These are phyloP conservation scores for Picea glauca DNA, from an alignment of 75 land plant genomes.

Conservation along the genomic window DNA sequence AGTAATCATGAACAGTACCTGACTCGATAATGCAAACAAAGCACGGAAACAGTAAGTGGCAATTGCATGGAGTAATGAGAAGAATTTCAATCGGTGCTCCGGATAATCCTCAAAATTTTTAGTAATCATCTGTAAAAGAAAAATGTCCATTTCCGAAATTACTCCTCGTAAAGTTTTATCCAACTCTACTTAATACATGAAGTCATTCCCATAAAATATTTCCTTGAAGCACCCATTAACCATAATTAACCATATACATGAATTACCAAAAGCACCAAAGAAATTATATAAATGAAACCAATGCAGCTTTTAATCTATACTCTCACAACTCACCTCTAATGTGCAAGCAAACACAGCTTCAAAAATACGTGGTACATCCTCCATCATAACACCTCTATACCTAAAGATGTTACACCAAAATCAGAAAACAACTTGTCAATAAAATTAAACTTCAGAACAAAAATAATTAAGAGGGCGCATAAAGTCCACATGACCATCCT, in stretches of 20 bases:
- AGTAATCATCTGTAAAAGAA: slow-evolving; percentile 83
- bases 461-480: too few relatives aligned
- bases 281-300: not conserved
- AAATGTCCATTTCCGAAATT: not conserved
- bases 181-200: not conserved
- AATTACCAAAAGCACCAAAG: not conserved
- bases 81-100: slow-evolving; percentile 96
- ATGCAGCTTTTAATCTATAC: too few relatives aligned
- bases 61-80: slow-evolving; percentile 90
- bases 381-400: slow-evolving; percentile 82
- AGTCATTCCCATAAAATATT: too few relatives aligned
- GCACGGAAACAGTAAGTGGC: slow-evolving; percentile 95
- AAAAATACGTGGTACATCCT: slow-evolving; percentile 98
- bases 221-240: too few relatives aligned
- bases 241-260: not conserved
- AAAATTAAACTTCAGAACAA: not conserved
- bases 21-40: slow-evolving; percentile 72
- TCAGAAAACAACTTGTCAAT: not conserved
- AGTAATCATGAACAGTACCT: slow-evolving; percentile 30
- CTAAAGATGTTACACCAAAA: slow-evolving; percentile 25
- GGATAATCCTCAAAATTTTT: slow-evolving; percentile 99
- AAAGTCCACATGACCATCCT: too few relatives aligned
- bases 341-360: slow-evolving; percentile 99
- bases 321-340: slow-evolving; percentile 57
- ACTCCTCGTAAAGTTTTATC: not conserved